Base-by-base conservation (phyloP, 2,329 filamentous ascomycete species). In the Trichoderma sp. region DNA sequence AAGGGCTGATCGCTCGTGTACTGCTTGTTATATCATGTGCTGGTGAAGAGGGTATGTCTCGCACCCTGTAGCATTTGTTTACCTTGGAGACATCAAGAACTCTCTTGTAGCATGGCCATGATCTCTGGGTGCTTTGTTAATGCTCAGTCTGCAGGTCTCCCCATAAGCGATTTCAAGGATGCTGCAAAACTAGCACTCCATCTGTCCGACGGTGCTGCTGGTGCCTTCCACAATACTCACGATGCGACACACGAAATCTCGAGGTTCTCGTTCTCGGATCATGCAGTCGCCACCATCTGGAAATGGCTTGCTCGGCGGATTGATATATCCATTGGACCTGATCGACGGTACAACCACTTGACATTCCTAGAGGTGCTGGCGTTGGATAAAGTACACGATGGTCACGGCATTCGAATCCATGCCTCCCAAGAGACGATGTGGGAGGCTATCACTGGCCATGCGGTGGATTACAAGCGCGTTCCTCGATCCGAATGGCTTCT, bases 401-500 rank as follows among this genome's bases (percentile, higher is more conserved):
- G 24, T 43, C n/a, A 56, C 21, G 50, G 56, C 57, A 28, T 74
- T 4, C 70, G 75, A 12, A 74, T 88, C 2, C 81, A 80, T 64
- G 81, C 84, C 15, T 81, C 83, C 0, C 81, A 86, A 67, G 80
- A 83, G 55, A 81, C 82, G 4, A 81, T 86, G 72, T 89, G 86
- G 86, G 80, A 83, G 71, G 81, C 81, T 3, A 76, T 89, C 55
- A 82, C 85, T 24, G 85, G 85, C 14, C 86, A 89, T 72, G 80
- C 80, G 7, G 78, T 84, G 10, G 85, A 89, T 72, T 79, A 82
- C 70, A 86, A 86, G 71, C 81, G 83, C 64, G 76, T 88, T 3
- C 85, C 85, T 2, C 78, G 79, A 12, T 83, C 84, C 12, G 85
- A 88, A 74, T 88, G 85, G 85, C 79, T 82, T 68, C 79, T 84